Conservation (phyloP, 768 basidiomycete genomes). For the Lactifluus volemus region DNA sequence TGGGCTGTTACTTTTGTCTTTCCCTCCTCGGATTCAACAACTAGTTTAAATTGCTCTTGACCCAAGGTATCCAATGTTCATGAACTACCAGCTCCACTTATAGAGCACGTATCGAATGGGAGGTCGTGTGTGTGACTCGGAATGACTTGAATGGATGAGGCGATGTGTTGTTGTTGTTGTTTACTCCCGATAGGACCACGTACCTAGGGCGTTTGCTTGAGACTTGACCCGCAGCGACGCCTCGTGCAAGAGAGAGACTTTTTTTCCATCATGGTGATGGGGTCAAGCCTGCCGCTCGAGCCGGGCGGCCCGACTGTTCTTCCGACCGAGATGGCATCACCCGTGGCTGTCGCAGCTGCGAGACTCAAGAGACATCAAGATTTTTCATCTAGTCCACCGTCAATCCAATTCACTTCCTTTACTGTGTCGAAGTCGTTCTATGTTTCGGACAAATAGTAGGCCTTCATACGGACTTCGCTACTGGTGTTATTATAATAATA, state of each 20-base stretch:
- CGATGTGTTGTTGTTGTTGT: not conserved
- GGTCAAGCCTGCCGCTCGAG: not conserved
- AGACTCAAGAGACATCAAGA: no score
- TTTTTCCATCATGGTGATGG: constrained; percentile 10
- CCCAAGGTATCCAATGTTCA: not conserved
- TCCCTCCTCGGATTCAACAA: not conserved
- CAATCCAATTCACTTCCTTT: no score
- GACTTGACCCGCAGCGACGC: not conserved
- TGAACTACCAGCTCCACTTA: not conserved
- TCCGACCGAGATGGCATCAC: not conserved
- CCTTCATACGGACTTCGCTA: no score
- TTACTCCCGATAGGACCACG: not conserved
- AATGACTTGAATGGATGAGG: not conserved
- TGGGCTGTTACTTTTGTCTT: not conserved
- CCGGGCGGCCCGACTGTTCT: constrained; percentile 3
- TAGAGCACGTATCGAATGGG: not conserved
- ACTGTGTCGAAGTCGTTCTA: no score
- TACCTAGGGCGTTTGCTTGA: not conserved
- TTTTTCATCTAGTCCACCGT: no score
- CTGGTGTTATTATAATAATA: no score
- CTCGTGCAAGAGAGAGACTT: not conserved
- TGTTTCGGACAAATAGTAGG: no score
- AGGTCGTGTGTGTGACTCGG: not conserved
- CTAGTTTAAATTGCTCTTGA: not conserved
- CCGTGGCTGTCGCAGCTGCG: no score